Evolutionary conservation across 1,284 basidiomycete genomes (phyloP).

Genomic region (Puccinia coronata): DNA sequence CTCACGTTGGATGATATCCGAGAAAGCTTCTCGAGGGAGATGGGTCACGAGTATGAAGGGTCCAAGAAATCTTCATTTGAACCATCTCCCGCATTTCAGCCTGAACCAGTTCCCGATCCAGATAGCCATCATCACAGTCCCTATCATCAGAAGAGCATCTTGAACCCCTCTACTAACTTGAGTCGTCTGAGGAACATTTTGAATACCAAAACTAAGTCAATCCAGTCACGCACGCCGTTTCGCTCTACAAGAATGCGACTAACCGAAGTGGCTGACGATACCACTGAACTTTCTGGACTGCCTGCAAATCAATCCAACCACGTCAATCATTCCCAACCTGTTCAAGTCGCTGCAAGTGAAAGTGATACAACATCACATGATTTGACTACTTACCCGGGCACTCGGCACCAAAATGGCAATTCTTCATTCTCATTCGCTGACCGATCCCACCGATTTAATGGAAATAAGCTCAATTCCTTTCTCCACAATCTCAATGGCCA

Average conservation of each 20-base stretch:
- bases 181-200: constrained; percentile 15
- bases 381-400: constrained; percentile 66
- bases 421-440: constrained; percentile 66
- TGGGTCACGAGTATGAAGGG: not conserved
- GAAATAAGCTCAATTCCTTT: constrained; percentile 75
- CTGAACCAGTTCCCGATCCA: constrained; percentile 13
- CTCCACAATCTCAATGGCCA: constrained; percentile 75
- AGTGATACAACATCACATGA: constrained; percentile 81
- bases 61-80: constrained; percentile 23
- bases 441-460: constrained; percentile 76
- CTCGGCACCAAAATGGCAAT: constrained; percentile 67
- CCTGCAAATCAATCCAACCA: not conserved
- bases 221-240: constrained; percentile 8
- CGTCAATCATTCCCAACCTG: constrained; percentile 17
- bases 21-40: constrained; percentile 19
- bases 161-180: not conserved
- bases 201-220: constrained; percentile 16
- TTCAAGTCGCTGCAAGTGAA: constrained; percentile 61
- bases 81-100: constrained; percentile 2
- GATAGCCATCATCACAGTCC: constrained; percentile 7
- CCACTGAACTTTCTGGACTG: constrained; percentile 29
- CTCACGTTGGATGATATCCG: constrained; percentile 22
- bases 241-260: constrained; percentile 31
- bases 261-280: constrained; percentile 33
- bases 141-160: not conserved